Percentiles rank a stretch among this genome's conserved stretches.
phyloP scores from a whole-genome alignment of 306 rosid species.

The Quercus bicolor region DNA sequence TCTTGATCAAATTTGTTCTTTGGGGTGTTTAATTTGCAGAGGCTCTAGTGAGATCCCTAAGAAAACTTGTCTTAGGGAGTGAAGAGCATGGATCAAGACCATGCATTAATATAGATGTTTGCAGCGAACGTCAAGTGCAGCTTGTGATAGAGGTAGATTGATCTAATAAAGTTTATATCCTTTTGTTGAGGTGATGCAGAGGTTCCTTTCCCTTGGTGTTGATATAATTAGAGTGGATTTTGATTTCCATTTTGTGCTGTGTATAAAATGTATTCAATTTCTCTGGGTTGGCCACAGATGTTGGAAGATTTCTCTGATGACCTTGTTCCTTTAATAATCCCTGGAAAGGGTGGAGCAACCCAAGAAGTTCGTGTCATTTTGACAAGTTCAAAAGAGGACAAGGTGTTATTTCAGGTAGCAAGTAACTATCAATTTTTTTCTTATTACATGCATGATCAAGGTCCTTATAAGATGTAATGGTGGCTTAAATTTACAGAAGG shows the following conservation, averaged over 20 bases:
- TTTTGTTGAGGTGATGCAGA: constrained; percentile 16
- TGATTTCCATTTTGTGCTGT: not conserved
- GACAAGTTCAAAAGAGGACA: constrained; percentile 70
- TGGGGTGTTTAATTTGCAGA: constrained; percentile 42
- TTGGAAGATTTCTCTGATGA: constrained; percentile 57
- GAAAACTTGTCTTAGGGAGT: constrained; percentile 51
- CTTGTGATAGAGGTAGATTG: constrained; percentile 66
- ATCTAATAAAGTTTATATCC: constrained; percentile 11
- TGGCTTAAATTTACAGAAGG: constrained; percentile 45
- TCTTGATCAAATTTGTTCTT: constrained; percentile 11
- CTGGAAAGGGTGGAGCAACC: constrained; percentile 51
- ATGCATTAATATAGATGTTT: constrained; percentile 69
- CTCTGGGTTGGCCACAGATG: constrained; percentile 48
- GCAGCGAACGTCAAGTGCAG: constrained; percentile 73
- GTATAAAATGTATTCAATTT: not conserved
- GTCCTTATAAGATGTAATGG: constrained; percentile 1
- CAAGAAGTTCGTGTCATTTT: constrained; percentile 57
- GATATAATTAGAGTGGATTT: constrained; percentile 2
- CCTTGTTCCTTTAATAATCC: constrained; percentile 57
- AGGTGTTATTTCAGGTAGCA: constrained; percentile 64
- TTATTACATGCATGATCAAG: constrained; percentile 1
- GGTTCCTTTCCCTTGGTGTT: not conserved
- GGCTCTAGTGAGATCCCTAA: constrained; percentile 50
- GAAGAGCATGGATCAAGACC: constrained; percentile 69
- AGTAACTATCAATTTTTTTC: constrained; percentile 1